Conservation (phyloP, 2,329 filamentous ascomycete genomes). For the Beauveria sp. region DNA sequence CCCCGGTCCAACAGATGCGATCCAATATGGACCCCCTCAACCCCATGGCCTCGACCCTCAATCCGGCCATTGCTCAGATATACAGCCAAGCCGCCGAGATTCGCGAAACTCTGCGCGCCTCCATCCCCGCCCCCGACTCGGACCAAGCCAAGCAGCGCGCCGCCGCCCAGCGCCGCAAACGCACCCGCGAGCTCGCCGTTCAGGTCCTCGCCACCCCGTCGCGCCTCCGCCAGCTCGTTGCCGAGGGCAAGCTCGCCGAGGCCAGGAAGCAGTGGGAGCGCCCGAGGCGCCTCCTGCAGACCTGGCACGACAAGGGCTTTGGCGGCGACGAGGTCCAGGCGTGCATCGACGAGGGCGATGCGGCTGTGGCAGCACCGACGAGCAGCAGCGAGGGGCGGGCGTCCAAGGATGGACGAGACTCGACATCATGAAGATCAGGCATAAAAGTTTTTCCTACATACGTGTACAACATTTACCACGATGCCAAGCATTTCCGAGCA, state of each 20-base stretch:
- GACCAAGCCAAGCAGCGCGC: constrained; percentile 27
- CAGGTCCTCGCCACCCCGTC: constrained; percentile 56
- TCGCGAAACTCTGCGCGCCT: constrained; percentile 40
- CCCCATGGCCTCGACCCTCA: constrained; percentile 64
- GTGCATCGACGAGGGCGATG: constrained; percentile 48
- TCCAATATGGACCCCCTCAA: constrained; percentile 73
- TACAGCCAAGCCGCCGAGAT: constrained; percentile 54
- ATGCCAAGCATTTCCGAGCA: not conserved
- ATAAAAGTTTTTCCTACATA: not conserved
- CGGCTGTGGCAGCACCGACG: constrained; percentile 26
- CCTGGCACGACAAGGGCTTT: constrained; percentile 47
- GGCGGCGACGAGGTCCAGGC: constrained; percentile 48
- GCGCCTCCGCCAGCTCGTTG: constrained; percentile 49
- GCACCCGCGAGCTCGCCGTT: constrained; percentile 48
- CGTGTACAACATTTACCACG: not conserved
- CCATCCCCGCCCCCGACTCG: constrained; percentile 39
- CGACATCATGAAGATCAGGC: not conserved
- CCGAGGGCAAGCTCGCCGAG: constrained; percentile 51
- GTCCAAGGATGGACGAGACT: constrained; percentile 15
- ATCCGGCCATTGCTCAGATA: constrained; percentile 67
- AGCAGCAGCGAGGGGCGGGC: constrained; percentile 8
- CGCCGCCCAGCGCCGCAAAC: constrained; percentile 25
- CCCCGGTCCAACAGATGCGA: constrained; percentile 50
- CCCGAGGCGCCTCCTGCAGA: constrained; percentile 41
- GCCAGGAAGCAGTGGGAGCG: constrained; percentile 51